phyloP scores from a whole-genome alignment of 148 eudicot species.

The Chenopodium album region DNA sequence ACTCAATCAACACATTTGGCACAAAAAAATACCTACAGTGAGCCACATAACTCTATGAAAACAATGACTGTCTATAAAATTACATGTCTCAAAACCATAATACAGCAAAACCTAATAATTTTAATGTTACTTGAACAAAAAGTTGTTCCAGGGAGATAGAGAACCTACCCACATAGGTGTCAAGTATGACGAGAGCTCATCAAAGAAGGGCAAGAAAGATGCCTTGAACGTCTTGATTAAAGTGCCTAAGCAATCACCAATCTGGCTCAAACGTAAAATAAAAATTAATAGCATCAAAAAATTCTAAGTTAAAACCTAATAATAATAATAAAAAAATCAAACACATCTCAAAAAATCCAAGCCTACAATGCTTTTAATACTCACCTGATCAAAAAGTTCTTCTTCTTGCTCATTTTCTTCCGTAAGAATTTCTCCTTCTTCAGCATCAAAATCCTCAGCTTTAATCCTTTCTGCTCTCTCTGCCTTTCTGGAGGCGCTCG shows the following conservation, averaged over 20 bases:
- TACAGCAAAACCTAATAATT: neutral
- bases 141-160: neutral
- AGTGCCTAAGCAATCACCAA: conserved; percentile 49
- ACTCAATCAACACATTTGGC: neutral
- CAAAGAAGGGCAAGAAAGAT: conserved; percentile 48
- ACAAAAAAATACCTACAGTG: neutral
- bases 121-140: neutral
- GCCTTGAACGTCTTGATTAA: conserved; percentile 46
- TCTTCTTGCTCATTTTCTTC: conserved; percentile 56
- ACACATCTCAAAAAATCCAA: neutral
- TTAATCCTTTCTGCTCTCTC: conserved; percentile 43
- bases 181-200: conserved; percentile 40
- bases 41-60: neutral
- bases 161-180: conserved; percentile 50
- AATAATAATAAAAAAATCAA: neutral
- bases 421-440: conserved; percentile 40
- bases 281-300: neutral
- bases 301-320: neutral
- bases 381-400: conserved; percentile 45
- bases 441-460: conserved; percentile 45
- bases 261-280: conserved; percentile 22
- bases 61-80: neutral
- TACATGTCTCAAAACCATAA: neutral
- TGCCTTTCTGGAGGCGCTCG: conserved; percentile 36
- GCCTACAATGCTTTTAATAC: neutral